phyloP scores from a whole-genome alignment of 768 basidiomycete species.

The Lactarius sp. region DNA sequence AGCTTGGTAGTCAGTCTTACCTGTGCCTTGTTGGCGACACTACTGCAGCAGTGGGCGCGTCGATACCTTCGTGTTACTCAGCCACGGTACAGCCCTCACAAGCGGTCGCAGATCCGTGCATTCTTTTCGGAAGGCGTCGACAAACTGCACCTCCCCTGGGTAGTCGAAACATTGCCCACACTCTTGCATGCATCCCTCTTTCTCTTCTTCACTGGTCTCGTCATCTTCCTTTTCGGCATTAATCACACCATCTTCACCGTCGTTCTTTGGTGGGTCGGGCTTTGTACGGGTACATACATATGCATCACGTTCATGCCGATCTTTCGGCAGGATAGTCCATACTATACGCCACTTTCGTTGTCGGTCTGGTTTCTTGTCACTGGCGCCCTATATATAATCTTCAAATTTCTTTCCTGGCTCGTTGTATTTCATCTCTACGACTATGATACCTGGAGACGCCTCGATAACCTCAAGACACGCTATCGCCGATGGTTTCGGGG shows the following conservation, averaged over 20 bases:
- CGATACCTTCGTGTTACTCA: conserved; percentile 11
- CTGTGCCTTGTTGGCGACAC: conserved; percentile 10
- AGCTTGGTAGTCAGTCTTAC: conserved; percentile 3
- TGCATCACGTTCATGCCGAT: not conserved
- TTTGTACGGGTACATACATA: not conserved
- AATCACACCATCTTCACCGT: conserved; percentile 6
- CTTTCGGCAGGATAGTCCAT: no score
- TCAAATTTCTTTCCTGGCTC: conserved; percentile 1
- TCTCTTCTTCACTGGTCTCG: conserved; percentile 12
- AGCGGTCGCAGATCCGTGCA: conserved; percentile 2
- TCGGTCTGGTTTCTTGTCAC: conserved; percentile 2
- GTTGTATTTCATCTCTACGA: not conserved
- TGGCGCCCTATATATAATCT: not conserved
- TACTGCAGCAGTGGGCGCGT: conserved; percentile 17
- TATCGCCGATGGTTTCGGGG: not conserved
- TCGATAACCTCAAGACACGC: not conserved
- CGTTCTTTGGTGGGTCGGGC: not conserved
- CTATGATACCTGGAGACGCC: conserved; percentile 1
- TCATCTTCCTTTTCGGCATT: conserved; percentile 7
- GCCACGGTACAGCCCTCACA: conserved; percentile 1
- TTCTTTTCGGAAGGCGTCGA: conserved; percentile 7
- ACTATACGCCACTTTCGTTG: conserved; percentile 4
- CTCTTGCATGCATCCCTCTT: conserved; percentile 7
- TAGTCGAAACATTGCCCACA: not conserved
- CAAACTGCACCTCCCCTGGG: not conserved